These are phyloP conservation scores for Hyaloscypha bicolor DNA, from an alignment of 495 filamentous ascomycete species.

Conservation along the genomic window DNA sequence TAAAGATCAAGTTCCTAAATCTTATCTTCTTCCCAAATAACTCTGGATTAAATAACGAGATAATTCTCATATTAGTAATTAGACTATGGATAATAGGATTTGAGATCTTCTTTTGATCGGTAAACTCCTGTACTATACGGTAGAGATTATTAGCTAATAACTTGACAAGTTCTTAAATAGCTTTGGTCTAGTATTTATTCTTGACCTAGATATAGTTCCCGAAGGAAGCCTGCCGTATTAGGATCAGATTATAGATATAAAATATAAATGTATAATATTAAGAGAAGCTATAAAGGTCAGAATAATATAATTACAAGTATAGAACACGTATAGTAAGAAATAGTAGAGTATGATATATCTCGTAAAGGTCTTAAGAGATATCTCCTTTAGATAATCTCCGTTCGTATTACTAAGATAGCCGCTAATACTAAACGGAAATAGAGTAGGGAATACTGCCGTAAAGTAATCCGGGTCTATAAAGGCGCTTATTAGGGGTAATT, in stretches of 20 bases:
- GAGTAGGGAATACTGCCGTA: no score
- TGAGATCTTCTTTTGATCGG: slow-evolving; percentile 22
- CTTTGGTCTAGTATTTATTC: slow-evolving; percentile 24
- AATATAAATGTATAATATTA: slow-evolving; percentile 19
- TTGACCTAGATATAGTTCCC: slow-evolving; percentile 22
- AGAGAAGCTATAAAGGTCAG: slow-evolving; percentile 12
- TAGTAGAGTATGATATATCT: no score
- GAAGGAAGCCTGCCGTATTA: slow-evolving; percentile 17
- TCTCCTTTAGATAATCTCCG: no score
- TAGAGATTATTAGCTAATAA: slow-evolving; percentile 22
- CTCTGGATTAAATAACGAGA: slow-evolving; percentile 24
- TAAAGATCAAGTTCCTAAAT: slow-evolving; percentile 23
- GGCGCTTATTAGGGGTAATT: no score
- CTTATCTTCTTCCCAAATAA: slow-evolving; percentile 26
- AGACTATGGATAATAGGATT: slow-evolving; percentile 23
- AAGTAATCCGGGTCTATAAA: no score
- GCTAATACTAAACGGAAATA: no score
- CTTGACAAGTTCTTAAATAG: slow-evolving; percentile 18
- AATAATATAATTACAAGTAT: no score
- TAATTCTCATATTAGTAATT: slow-evolving; percentile 26
- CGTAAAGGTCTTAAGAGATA: no score
- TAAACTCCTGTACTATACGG: slow-evolving; percentile 19
- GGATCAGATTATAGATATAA: slow-evolving; percentile 22
- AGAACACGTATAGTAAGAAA: no score
- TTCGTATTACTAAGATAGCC: no score